Conservation (phyloP, 257 asterid genomes). For the Parsonsia alboflavescens region DNA sequence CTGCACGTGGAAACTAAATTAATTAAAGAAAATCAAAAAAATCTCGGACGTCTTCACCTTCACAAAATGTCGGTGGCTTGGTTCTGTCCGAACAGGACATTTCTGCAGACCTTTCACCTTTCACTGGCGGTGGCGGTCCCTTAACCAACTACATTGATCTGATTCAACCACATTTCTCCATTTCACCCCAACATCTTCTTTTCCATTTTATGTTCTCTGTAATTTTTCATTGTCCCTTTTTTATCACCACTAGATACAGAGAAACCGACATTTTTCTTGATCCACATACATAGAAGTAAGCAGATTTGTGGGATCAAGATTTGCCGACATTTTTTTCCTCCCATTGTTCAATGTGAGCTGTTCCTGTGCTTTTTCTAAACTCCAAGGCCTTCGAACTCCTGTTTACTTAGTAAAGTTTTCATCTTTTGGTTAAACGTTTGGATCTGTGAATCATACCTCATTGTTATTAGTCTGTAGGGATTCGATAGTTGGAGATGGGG, state of each 20-base stretch:
- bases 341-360: conserved; percentile 5
- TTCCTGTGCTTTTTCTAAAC: not conserved
- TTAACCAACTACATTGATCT: conserved; percentile 4
- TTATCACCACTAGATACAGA: not conserved
- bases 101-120: conserved; percentile 1
- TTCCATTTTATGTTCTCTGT: no score
- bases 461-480: not conserved
- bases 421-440: not conserved
- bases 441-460: conserved; percentile 7
- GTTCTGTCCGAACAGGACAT: not conserved
- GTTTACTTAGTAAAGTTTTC: not conserved
- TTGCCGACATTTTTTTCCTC: conserved; percentile 9
- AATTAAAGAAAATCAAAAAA: not conserved
- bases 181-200: not conserved
- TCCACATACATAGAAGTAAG: not conserved
- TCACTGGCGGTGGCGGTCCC: not conserved
- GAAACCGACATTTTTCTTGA: not conserved
- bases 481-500: conserved; percentile 33
- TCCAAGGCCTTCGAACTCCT: not conserved
- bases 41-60: not conserved
- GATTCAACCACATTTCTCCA: not conserved
- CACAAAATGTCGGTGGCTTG: conserved; percentile 35
- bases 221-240: not conserved
- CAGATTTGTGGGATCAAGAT: not conserved
- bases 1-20: not conserved